Evolutionary conservation across 108 stramenopile species (phyloP).

Genomic region (Craspedostauros australis): DNA sequence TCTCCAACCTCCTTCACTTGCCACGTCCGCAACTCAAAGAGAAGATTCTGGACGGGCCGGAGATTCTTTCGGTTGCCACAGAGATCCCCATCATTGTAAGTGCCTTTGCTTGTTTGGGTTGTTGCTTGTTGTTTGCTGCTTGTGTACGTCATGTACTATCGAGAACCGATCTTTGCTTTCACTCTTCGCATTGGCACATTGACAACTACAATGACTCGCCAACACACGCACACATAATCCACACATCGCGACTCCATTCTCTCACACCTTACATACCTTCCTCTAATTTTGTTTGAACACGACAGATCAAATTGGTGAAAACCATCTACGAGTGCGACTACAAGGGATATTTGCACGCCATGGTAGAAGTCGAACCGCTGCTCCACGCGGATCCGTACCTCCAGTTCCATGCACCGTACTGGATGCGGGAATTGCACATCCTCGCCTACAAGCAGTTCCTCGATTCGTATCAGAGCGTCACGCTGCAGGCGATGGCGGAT

Average conservation of each 20-base stretch:
- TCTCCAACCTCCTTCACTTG: constrained; percentile 85
- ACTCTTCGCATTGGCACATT: too few relatives aligned
- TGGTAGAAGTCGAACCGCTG: constrained; percentile 81
- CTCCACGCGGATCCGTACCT: constrained; percentile 81
- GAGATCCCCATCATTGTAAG: constrained; percentile 76
- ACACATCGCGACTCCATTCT: neutral
- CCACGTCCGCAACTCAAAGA: constrained; percentile 82
- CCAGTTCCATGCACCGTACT: constrained; percentile 74
- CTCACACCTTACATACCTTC: neutral
- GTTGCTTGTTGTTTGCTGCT: constrained; percentile 1
- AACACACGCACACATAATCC: too few relatives aligned
- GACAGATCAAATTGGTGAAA: constrained; percentile 68
- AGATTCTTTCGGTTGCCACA: constrained; percentile 81
- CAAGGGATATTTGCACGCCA: constrained; percentile 82
- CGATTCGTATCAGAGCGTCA: constrained; percentile 96
- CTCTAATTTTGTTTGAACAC: too few relatives aligned
- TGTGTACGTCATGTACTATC: neutral
- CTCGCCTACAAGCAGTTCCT: constrained; percentile 95
- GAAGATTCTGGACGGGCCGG: constrained; percentile 95
- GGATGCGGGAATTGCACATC: constrained; percentile 92
- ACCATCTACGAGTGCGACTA: constrained; percentile 94
- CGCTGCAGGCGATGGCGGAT: constrained; percentile 87
- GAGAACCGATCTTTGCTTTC: too few relatives aligned
- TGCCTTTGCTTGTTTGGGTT: too few relatives aligned
- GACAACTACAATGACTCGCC: too few relatives aligned